Percentiles rank a stretch among this genome's conserved stretches.
Conservation (phyloP, 495 filamentous ascomycete species). For the Pyronema domesticum region DNA sequence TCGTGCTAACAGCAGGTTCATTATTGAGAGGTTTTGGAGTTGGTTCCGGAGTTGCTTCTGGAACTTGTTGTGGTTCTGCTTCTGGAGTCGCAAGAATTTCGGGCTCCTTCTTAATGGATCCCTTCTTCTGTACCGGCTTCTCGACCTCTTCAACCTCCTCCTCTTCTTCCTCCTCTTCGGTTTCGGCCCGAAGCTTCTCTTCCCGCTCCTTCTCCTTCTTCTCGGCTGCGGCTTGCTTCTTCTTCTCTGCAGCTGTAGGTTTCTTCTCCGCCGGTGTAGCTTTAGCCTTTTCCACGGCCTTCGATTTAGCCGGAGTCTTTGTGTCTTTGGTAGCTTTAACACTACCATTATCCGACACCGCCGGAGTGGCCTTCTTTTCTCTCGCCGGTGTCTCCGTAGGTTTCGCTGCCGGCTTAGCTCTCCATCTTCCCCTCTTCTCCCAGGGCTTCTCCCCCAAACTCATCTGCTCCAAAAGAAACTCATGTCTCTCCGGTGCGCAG, state of each 20-base stretch:
- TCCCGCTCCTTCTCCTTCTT: not conserved
- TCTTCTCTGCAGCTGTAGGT: not conserved
- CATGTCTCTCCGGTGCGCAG: constrained; percentile 70
- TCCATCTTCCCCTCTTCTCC: constrained; percentile 39
- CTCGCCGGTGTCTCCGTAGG: constrained; percentile 5
- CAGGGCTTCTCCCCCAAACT: constrained; percentile 66
- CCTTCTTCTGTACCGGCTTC: not conserved
- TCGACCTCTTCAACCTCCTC: not conserved
- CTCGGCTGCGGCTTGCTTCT: not conserved
- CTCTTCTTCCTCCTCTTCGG: not conserved
- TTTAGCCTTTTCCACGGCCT: not conserved
- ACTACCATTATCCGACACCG: no score
- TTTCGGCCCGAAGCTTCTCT: not conserved
- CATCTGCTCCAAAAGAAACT: constrained; percentile 52
- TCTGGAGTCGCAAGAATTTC: not conserved
- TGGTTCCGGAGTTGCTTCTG: constrained; percentile 2
- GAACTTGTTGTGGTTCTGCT: not conserved
- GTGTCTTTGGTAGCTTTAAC: not conserved
- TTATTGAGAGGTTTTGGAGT: not conserved
- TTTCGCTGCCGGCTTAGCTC: not conserved
- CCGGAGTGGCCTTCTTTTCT: not conserved
- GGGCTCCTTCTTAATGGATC: not conserved
- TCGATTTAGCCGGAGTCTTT: constrained; percentile 20
- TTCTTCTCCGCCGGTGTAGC: not conserved
- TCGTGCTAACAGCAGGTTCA: constrained; percentile 2